Conservation (phyloP, 106 monocot species). For the Posidonia australis region DNA sequence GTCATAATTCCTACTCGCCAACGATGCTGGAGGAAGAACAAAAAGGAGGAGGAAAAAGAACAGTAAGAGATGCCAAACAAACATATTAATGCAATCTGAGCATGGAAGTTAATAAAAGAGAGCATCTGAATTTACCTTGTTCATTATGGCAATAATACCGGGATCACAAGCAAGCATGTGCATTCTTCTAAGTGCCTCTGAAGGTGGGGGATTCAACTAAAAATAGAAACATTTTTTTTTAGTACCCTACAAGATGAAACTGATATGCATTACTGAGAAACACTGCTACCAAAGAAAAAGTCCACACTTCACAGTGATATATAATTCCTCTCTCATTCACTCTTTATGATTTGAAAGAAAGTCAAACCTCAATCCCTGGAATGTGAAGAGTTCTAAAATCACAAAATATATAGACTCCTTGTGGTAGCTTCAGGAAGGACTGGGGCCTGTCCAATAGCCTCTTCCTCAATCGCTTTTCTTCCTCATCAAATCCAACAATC, state of each 20-base stretch:
- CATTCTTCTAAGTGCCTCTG: conserved; percentile 91
- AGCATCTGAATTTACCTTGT: conserved; percentile 46
- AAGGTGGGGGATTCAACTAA: conserved; percentile 80
- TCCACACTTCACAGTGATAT: background rate
- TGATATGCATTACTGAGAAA: no score
- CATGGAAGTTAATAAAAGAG: background rate
- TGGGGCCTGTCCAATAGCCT: conserved; percentile 20
- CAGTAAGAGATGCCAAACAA: background rate
- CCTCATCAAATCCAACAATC: conserved; percentile 91
- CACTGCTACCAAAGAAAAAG: background rate
- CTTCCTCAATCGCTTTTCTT: conserved; percentile 63
- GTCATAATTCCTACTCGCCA: conserved; percentile 96
- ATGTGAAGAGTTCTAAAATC: conserved; percentile 72
- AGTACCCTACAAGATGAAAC: background rate
- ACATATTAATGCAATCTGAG: background rate
- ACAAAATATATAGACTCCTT: conserved; percentile 75
- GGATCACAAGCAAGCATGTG: conserved; percentile 97
- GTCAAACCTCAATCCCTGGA: conserved; percentile 74
- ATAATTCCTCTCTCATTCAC: background rate
- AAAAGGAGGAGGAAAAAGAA: background rate
- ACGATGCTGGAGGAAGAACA: conserved; percentile 37
- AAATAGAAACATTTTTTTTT: background rate
- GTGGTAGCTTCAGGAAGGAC: conserved; percentile 56
- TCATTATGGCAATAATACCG: conserved; percentile 96
- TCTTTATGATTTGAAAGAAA: background rate